Conservation (phyloP, 2,329 filamentous ascomycete species). For the Cercospora citrullina region DNA sequence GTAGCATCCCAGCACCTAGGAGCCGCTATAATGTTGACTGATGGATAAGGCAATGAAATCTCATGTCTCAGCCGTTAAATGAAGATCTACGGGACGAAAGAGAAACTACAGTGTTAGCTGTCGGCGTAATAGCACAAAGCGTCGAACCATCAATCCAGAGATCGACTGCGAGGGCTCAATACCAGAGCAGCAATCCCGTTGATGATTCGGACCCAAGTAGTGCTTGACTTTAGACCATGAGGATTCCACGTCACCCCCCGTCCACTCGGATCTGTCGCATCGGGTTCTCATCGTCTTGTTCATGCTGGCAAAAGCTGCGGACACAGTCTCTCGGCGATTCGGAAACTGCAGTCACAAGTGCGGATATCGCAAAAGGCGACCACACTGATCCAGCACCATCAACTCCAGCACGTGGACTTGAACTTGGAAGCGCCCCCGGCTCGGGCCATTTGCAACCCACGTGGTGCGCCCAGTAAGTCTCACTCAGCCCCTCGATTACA, state of each 20-base stretch:
- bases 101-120: neutral
- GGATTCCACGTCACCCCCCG: neutral
- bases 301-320: neutral
- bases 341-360: neutral
- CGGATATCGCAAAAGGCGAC: neutral
- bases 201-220: neutral
- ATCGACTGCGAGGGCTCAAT: neutral
- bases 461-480: neutral
- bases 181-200: neutral
- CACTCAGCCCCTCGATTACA: neutral
- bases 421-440: neutral
- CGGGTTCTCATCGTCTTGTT: neutral
- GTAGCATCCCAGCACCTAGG: neutral
- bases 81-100: neutral
- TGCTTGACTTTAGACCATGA: neutral
- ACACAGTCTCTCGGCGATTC: neutral
- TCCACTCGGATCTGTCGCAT: neutral
- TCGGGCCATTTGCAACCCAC: neutral
- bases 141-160: neutral
- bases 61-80: neutral
- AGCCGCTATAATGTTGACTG: neutral
- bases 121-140: neutral
- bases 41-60: neutral
- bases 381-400: neutral
- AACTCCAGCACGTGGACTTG: neutral